Conservation (phyloP, 2,329 filamentous ascomycete genomes). For the Monosporascus sp. region DNA sequence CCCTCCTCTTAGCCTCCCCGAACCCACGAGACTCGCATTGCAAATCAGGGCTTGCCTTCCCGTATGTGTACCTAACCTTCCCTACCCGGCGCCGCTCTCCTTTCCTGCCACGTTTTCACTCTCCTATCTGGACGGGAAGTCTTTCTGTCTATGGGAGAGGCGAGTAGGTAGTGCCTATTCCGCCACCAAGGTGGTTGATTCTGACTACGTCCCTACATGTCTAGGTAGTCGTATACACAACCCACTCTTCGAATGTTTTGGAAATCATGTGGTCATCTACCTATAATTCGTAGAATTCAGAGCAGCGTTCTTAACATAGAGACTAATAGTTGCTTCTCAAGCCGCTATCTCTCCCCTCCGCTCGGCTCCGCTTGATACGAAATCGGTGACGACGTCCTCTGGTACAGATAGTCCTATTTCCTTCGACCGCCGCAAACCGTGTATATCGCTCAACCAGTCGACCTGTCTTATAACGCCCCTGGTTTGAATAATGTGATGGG, state of each 20-base stretch:
- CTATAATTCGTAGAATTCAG: neutral
- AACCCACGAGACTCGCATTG: neutral
- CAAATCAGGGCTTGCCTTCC: neutral
- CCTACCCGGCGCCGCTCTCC: neutral
- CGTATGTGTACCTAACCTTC: neutral
- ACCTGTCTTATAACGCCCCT: conserved; percentile 10
- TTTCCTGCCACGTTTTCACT: neutral
- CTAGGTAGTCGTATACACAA: too few relatives aligned
- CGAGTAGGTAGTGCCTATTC: neutral
- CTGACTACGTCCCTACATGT: neutral
- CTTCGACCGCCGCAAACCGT: conserved; percentile 7
- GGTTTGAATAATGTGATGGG: conserved; percentile 22
- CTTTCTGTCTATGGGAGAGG: neutral
- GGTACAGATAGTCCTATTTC: conserved; percentile 5
- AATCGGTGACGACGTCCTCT: conserved; percentile 4
- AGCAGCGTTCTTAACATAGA: neutral
- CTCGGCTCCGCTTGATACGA: neutral
- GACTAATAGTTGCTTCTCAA: neutral
- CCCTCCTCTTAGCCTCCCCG: neutral
- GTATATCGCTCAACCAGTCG: conserved; percentile 11
- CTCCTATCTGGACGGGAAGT: neutral
- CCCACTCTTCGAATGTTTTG: neutral
- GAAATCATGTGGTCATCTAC: neutral
- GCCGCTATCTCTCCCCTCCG: neutral
- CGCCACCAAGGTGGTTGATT: neutral